phyloP scores from a whole-genome alignment of 108 stramenopile species.

The Fragilaria crotonensis region DNA sequence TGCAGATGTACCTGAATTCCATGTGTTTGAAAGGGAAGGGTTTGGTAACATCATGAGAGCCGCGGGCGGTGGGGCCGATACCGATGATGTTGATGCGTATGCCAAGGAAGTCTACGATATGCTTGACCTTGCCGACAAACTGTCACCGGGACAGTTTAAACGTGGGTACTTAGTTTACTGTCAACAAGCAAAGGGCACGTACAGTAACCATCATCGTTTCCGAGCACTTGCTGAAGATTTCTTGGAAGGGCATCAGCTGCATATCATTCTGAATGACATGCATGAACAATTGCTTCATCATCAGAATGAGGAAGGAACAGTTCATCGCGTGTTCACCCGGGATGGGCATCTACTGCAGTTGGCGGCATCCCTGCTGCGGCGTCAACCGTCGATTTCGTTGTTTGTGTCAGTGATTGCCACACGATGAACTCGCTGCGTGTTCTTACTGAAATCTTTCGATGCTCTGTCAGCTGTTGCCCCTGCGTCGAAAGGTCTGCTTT shows the following conservation, averaged over 20 bases:
- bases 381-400: slow-evolving; percentile 36
- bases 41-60: slow-evolving; percentile 43
- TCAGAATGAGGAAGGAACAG: slow-evolving; percentile 15
- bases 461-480: no score
- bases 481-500: no score
- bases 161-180: slow-evolving; percentile 49
- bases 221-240: slow-evolving; percentile 15
- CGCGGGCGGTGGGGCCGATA: slow-evolving; percentile 23
- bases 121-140: slow-evolving; percentile 42
- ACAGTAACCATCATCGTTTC: slow-evolving; percentile 46
- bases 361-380: slow-evolving; percentile 32
- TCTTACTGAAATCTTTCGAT: no score
- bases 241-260: slow-evolving; percentile 19
- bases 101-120: slow-evolving; percentile 30
- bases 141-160: slow-evolving; percentile 26
- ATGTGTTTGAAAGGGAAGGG: slow-evolving; percentile 46
- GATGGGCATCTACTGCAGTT: slow-evolving; percentile 18
- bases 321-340: slow-evolving; percentile 29
- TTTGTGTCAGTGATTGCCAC: slow-evolving; percentile 36
- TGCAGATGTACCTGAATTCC: slow-evolving; percentile 28
- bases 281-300: slow-evolving; percentile 28
- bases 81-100: slow-evolving; percentile 27
- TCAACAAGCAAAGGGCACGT: slow-evolving; percentile 47
- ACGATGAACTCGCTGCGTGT: no score
- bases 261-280: slow-evolving; percentile 45